Conservation (phyloP, 768 basidiomycete species). For the Paxillus rubicundulus region DNA sequence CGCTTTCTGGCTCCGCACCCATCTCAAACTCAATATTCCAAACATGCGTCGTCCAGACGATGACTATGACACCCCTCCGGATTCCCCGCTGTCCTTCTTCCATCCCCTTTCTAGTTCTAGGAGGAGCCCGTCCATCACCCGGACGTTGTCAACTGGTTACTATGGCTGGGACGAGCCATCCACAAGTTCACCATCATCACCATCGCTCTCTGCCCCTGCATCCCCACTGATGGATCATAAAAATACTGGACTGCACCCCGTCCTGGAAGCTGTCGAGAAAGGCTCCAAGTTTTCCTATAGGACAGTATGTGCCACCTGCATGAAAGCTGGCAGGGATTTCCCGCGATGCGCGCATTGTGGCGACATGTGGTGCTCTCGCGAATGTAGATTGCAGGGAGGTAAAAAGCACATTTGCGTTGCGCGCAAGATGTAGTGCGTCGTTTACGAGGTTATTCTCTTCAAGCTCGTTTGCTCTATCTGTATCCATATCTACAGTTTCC, state of each 20-base stretch:
- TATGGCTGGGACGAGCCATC: slow-evolving; percentile 11
- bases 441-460: not conserved
- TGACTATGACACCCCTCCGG: slow-evolving; percentile 27
- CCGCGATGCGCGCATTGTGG: slow-evolving; percentile 61
- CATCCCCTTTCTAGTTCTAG: slow-evolving; percentile 13
- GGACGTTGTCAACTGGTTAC: slow-evolving; percentile 34
- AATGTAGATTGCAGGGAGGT: slow-evolving; percentile 53
- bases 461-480: not conserved
- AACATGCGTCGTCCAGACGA: slow-evolving; percentile 4
- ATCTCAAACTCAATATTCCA: slow-evolving; percentile 18
- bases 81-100: slow-evolving; percentile 26
- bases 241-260: slow-evolving; percentile 35
- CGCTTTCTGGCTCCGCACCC: slow-evolving; percentile 26
- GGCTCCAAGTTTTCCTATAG: slow-evolving; percentile 48
- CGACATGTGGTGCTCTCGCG: slow-evolving; percentile 62
- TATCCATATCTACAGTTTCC: not conserved
- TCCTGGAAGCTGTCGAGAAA: slow-evolving; percentile 50
- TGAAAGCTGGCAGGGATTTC: slow-evolving; percentile 51
- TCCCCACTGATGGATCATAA: slow-evolving; percentile 20
- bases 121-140: slow-evolving; percentile 41
- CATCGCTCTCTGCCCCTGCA: slow-evolving; percentile 10
- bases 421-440: slow-evolving; percentile 9
- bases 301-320: slow-evolving; percentile 50
- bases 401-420: slow-evolving; percentile 48
- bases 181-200: slow-evolving; percentile 7